Base-by-base conservation (phyloP, 495 filamentous ascomycete species). In the Lophiostoma macrostomum region DNA sequence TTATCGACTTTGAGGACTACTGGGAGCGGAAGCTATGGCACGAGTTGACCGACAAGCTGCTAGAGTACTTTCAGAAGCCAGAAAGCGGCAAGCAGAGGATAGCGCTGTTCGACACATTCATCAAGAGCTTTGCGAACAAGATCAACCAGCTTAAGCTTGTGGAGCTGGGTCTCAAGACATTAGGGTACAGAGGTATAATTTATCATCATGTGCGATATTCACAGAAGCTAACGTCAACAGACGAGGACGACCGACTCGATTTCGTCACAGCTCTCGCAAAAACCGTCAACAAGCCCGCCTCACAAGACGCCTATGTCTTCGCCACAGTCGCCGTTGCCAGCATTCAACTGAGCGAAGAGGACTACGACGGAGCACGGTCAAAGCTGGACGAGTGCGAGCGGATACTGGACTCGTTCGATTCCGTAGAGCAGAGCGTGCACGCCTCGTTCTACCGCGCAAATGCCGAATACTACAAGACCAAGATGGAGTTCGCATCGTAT, bases 11-110 rank as follows among this genome's bases (percentile, higher is more conserved):
- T 57, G 93, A 99, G 80, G 90, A 96, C 69, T 87, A 80, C 70
- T 97, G 93, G 94, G 93, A 99, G 75, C 86, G 93, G 55, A 94
- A 95, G 74, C 80, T 99, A 73, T 99, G 93, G 93, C 94, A 99
- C 73, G 90, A 99, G 71, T 90, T 99, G 41, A 99, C 93, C 28
- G 86, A 93, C 63, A 71, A 82, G 27, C 77, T 97, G 47, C 76
- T 97, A 55, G 82, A 93, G 50, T 96, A 90, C 76, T 98, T 96
- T 78, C 82, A 85, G 54, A 68, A 84, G 67, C 78, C 83, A 42
- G 82, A 84, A 66, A 96, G 90, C 71, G 85, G 80, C 32, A 77
- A 81, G 34, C 89, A 95, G 71, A 83, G 93, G 63, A 80, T 97
- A 74, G 75, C 82, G 42, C 81, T 97, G 69, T 99, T 90, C 78